Percentiles rank a stretch among this genome's conserved stretches.
phyloP scores from a whole-genome alignment of 2,329 filamentous ascomycete genomes.

The Podosphaera fusca region DNA sequence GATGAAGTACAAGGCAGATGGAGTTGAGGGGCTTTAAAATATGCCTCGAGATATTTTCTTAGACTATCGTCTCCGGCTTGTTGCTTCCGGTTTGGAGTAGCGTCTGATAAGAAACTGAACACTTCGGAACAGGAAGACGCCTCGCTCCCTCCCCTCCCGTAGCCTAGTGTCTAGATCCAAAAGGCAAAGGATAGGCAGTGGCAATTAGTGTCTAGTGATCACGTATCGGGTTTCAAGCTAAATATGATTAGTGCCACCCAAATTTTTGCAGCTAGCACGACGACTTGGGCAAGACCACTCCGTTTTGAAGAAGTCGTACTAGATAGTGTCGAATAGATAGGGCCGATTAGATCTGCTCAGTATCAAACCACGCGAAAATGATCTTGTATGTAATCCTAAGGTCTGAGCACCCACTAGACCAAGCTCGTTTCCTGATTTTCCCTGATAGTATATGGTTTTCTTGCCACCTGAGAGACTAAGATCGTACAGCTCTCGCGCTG shows the following conservation, averaged over 20 bases:
- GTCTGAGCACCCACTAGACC: background rate
- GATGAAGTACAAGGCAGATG: background rate
- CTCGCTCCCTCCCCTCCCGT: conserved; percentile 9
- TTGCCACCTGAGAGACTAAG: background rate
- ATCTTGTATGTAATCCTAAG: background rate
- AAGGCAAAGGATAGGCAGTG: background rate
- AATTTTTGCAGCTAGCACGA: background rate
- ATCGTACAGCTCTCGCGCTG: background rate
- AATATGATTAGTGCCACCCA: background rate
- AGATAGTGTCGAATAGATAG: background rate
- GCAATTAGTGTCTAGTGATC: background rate
- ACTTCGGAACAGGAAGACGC: conserved; percentile 3
- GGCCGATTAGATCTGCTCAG: background rate
- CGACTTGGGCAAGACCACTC: background rate
- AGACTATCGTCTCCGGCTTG: background rate
- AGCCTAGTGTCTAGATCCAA: conserved; percentile 4
- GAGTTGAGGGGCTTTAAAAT: background rate
- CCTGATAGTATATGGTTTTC: background rate
- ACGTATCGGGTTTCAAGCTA: background rate
- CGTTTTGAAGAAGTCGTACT: background rate
- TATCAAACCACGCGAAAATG: background rate
- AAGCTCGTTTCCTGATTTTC: background rate
- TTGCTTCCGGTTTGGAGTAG: background rate
- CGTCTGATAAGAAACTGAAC: background rate
- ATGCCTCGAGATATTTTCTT: background rate